Conservation (phyloP, 805 yeast genomes). For the Ogataea corticis region DNA sequence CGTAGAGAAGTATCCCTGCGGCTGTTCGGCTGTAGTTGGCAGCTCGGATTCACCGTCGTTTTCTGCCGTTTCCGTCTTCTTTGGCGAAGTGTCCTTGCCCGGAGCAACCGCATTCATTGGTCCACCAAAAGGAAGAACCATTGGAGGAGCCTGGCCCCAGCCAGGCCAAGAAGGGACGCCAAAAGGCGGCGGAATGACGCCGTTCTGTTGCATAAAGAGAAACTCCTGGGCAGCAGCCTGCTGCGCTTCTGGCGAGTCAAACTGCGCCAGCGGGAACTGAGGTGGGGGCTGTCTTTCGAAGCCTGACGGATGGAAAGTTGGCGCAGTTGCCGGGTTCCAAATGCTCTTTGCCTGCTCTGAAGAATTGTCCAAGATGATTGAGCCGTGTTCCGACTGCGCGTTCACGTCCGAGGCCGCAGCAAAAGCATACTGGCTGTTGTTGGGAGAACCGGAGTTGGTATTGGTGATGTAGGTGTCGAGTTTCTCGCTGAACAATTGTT, state of each 20-base stretch:
- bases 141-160: slow-evolving; percentile 16
- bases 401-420: slow-evolving; percentile 26
- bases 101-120: slow-evolving; percentile 1
- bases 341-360: slow-evolving; percentile 36
- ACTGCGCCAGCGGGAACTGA: slow-evolving; percentile 15
- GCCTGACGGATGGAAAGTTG: slow-evolving; percentile 55
- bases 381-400: slow-evolving; percentile 36
- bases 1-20: slow-evolving; percentile 23
- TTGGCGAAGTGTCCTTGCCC: neutral
- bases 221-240: slow-evolving; percentile 9
- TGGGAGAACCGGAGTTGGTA: slow-evolving; percentile 29
- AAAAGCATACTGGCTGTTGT: slow-evolving; percentile 31
- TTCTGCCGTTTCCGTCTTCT: slow-evolving; percentile 9
- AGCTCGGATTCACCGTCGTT: slow-evolving; percentile 4
- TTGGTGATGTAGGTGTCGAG: slow-evolving; percentile 52
- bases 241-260: slow-evolving; percentile 17
- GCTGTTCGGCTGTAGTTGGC: neutral
- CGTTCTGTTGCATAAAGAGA: slow-evolving; percentile 14
- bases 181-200: slow-evolving; percentile 22
- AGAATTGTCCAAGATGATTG: slow-evolving; percentile 32
- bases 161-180: slow-evolving; percentile 17
- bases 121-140: slow-evolving; percentile 13
- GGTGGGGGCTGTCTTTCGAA: slow-evolving; percentile 8
- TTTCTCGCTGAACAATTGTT: slow-evolving; percentile 59
- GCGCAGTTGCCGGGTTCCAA: slow-evolving; percentile 69